Percentiles rank a stretch among this genome's conserved stretches.
These are phyloP conservation scores for Macrolepiota dolichaula DNA, from an alignment of 768 basidiomycete species.

Conservation along the genomic window DNA sequence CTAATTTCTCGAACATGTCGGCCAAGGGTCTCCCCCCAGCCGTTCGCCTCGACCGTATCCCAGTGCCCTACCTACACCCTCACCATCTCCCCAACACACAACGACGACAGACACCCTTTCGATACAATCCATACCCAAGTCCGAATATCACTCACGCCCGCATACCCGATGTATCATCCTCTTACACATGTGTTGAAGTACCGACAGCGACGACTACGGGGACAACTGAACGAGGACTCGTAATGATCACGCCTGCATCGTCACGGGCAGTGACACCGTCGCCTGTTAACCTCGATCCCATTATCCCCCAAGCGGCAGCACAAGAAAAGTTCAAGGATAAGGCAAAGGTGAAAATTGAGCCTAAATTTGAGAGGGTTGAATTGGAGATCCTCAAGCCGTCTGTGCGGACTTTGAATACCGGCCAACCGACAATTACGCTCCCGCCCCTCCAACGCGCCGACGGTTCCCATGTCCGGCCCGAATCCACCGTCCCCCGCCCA, in stretches of 20 bases:
- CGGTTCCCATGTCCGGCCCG: no score
- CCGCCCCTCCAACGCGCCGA: not conserved
- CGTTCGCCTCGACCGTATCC: constrained; percentile 6
- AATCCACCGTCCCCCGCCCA: no score
- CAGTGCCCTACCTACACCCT: not conserved
- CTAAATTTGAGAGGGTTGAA: not conserved
- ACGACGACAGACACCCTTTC: not conserved
- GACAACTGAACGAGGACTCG: not conserved
- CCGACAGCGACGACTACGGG: not conserved
- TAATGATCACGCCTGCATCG: constrained; percentile 3
- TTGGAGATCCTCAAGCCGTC: not conserved
- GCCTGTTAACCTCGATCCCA: not conserved
- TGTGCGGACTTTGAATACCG: not conserved
- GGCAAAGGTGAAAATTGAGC: not conserved
- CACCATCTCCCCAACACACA: not conserved
- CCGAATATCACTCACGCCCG: not conserved
- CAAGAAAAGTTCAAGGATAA: not conserved
- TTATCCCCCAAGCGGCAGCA: not conserved
- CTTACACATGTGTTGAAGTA: not conserved
- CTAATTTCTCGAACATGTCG: not conserved
- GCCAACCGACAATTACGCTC: not conserved
- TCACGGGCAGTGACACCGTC: constrained; percentile 1
- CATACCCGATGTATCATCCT: not conserved
- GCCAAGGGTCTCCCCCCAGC: constrained; percentile 5
- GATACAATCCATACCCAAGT: not conserved